Conservation (phyloP, 2,329 filamentous ascomycete species). For the Fusarium verticillioides region DNA sequence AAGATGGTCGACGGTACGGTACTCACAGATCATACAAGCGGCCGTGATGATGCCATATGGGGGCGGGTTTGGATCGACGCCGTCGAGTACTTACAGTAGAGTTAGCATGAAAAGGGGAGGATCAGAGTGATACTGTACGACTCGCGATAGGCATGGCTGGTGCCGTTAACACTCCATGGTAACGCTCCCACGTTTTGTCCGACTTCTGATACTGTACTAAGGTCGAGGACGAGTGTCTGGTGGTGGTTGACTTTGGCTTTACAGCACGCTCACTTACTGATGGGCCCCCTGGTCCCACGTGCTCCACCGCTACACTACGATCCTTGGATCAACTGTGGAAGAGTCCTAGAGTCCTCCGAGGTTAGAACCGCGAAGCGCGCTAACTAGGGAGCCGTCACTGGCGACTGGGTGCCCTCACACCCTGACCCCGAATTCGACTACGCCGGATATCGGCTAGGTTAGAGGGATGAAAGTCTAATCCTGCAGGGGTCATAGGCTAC, state of each 20-base stretch:
- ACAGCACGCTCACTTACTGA: neutral
- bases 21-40: conserved; percentile 8
- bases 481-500: conserved; percentile 20
- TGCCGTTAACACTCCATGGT: conserved; percentile 17
- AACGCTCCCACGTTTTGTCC: conserved; percentile 36
- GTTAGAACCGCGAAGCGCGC: conserved; percentile 15
- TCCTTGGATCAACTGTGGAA: conserved; percentile 5
- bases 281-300: conserved; percentile 31
- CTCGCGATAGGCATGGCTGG: conserved; percentile 18
- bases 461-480: conserved; percentile 42
- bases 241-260: conserved; percentile 25
- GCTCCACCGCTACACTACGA: conserved; percentile 25
- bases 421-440: conserved; percentile 19
- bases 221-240: conserved; percentile 17
- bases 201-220: conserved; percentile 19
- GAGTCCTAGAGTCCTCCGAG: neutral
- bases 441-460: conserved; percentile 42
- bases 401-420: neutral
- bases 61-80: conserved; percentile 21
- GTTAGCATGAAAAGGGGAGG: neutral
- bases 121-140: conserved; percentile 2
- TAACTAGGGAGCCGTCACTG: conserved; percentile 20
- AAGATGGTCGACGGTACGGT: conserved; percentile 13
- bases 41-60: conserved; percentile 29
- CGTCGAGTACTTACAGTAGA: neutral